A percentile compares a stretch with the other conserved stretches of the same genome.
These are phyloP conservation scores for Diphasiastrum complanatum DNA, from an alignment of 83 land plant genomes.

Conservation along the genomic window DNA sequence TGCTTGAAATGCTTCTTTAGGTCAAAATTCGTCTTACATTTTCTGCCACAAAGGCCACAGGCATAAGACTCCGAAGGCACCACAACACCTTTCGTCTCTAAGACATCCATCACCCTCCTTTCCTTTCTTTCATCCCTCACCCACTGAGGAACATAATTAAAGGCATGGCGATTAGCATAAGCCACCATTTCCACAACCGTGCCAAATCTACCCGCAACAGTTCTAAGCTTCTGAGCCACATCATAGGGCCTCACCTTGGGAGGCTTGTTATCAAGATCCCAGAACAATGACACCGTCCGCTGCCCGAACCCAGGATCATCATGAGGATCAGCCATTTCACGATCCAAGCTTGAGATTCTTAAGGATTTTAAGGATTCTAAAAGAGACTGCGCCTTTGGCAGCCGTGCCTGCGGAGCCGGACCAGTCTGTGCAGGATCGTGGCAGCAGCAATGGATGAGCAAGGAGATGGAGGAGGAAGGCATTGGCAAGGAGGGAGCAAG, in stretches of 20 bases:
- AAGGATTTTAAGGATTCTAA: no score
- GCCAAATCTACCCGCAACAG: conserved; percentile 28
- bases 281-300: conserved; percentile 30
- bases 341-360: no score
- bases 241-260: conserved; percentile 24
- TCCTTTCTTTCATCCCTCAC: conserved; percentile 34
- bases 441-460: no score
- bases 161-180: conserved; percentile 35
- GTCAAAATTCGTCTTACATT: conserved; percentile 39
- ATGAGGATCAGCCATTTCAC: no score
- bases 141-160: conserved; percentile 33
- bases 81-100: conserved; percentile 25
- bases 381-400: no score
- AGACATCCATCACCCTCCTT: conserved; percentile 14
- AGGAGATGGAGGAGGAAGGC: no score
- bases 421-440: no score
- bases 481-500: no score
- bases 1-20: conserved; percentile 66
- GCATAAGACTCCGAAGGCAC: conserved; percentile 24
- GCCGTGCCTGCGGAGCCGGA: no score
- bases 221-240: conserved; percentile 19
- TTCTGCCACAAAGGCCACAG: conserved; percentile 73
- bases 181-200: conserved; percentile 34
- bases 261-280: conserved; percentile 43
- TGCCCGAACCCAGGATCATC: no score